phyloP scores from a whole-genome alignment of 169 alveolate genomes.

The Amoebophrya sp. region DNA sequence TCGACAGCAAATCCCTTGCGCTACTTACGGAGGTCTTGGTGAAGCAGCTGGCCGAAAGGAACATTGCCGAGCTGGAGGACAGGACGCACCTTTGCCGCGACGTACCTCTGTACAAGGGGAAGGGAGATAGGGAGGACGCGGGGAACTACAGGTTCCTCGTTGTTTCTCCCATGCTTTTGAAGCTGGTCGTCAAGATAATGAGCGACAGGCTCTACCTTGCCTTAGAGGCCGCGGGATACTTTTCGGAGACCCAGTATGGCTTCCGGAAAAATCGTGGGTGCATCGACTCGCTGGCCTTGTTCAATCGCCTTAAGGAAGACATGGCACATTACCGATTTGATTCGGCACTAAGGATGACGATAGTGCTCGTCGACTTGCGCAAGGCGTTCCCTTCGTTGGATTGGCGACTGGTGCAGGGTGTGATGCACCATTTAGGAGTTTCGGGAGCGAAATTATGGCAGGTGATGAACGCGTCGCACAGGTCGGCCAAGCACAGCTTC shows the following conservation, averaged over 20 bases:
- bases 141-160: neutral
- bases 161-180: neutral
- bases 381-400: neutral
- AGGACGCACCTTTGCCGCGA: neutral
- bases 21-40: neutral
- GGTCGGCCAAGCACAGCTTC: neutral
- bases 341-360: neutral
- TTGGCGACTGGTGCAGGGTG: neutral
- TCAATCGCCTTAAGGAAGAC: neutral
- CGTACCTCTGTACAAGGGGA: neutral
- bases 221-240: neutral
- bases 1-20: neutral
- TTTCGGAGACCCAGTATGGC: neutral
- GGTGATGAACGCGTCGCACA: neutral
- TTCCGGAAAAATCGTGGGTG: neutral
- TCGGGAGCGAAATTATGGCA: neutral
- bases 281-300: neutral
- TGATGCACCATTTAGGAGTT: neutral
- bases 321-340: neutral
- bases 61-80: neutral
- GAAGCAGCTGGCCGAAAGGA: neutral
- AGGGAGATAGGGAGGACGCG: neutral
- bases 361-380: neutral
- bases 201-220: neutral
- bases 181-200: neutral